Evolutionary conservation across 441 rosid species (phyloP).

Genomic region (Euphorbia neoarborescens): DNA sequence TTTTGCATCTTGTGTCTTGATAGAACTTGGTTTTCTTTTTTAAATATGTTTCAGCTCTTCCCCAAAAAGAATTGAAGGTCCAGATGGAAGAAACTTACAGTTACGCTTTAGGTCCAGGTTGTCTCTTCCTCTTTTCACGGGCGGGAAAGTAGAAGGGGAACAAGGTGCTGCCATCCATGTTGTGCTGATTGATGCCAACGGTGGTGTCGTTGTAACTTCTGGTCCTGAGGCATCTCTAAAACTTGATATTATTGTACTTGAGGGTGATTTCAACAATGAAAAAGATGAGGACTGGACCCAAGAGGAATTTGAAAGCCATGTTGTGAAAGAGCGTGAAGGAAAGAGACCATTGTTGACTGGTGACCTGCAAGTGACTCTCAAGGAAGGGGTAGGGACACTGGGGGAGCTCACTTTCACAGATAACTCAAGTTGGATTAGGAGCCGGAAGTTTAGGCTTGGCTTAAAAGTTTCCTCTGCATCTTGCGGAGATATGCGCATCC

Average conservation of each 20-base stretch:
- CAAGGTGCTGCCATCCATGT: conserved; percentile 96
- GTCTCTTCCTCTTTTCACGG: conserved; percentile 94
- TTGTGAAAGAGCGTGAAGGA: conserved; percentile 94
- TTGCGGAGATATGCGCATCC: conserved; percentile 64
- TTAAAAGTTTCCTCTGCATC: conserved; percentile 63
- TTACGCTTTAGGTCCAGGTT: conserved; percentile 72
- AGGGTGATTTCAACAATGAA: conserved; percentile 89
- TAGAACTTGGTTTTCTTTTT: background rate
- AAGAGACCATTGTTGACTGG: conserved; percentile 90
- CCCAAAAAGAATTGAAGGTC: conserved; percentile 84
- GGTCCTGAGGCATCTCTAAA: conserved; percentile 77
- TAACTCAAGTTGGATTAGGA: conserved; percentile 98
- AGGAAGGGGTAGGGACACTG: conserved; percentile 93
- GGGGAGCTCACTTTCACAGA: conserved; percentile 91
- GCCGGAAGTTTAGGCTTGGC: conserved; percentile 95
- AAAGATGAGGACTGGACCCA: conserved; percentile 89
- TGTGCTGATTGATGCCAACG: conserved; percentile 59
- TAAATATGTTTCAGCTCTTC: conserved; percentile 43
- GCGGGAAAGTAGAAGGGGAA: conserved; percentile 98
- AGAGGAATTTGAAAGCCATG: conserved; percentile 90
- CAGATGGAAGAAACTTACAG: conserved; percentile 66
- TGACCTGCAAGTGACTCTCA: conserved; percentile 73
- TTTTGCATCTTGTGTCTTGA: background rate
- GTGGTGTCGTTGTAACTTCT: conserved; percentile 57
- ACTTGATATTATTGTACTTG: conserved; percentile 84